These are phyloP conservation scores for Trichophyton benhamiae DNA, from an alignment of 2,329 filamentous ascomycete species.

Conservation along the genomic window DNA sequence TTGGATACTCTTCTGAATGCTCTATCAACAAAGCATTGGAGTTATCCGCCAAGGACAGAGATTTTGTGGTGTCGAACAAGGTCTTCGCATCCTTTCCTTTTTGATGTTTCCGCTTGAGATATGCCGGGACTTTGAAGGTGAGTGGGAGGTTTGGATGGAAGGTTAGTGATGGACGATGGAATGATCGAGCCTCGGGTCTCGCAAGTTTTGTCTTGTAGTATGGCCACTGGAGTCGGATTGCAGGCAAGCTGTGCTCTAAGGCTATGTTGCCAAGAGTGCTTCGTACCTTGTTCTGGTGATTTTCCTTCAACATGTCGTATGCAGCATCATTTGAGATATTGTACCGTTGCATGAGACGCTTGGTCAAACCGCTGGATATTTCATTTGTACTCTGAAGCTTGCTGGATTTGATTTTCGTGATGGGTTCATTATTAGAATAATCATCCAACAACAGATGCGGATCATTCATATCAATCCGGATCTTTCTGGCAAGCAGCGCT, in stretches of 20 bases:
- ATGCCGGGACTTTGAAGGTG: conserved; percentile 58
- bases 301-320: conserved; percentile 91
- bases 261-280: conserved; percentile 81
- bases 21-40: conserved; percentile 79
- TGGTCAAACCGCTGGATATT: conserved; percentile 58
- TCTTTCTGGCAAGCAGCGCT: conserved; percentile 59
- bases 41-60: conserved; percentile 79
- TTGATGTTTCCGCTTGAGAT: conserved; percentile 68
- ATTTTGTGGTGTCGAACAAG: conserved; percentile 66
- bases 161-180: conserved; percentile 67
- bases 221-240: conserved; percentile 81
- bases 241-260: conserved; percentile 91
- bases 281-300: conserved; percentile 89
- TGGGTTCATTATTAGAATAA: conserved; percentile 49
- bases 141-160: conserved; percentile 60
- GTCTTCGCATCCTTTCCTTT: conserved; percentile 68
- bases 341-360: conserved; percentile 68
- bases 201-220: conserved; percentile 85
- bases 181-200: conserved; percentile 60
- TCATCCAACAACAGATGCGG: conserved; percentile 75
- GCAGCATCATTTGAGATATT: conserved; percentile 95
- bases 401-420: conserved; percentile 39
- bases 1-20: conserved; percentile 88
- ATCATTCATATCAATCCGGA: conserved; percentile 78
- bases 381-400: conserved; percentile 37